Evolutionary conservation across 768 basidiomycete species (phyloP).

Genomic region (Exidia glandulosa): DNA sequence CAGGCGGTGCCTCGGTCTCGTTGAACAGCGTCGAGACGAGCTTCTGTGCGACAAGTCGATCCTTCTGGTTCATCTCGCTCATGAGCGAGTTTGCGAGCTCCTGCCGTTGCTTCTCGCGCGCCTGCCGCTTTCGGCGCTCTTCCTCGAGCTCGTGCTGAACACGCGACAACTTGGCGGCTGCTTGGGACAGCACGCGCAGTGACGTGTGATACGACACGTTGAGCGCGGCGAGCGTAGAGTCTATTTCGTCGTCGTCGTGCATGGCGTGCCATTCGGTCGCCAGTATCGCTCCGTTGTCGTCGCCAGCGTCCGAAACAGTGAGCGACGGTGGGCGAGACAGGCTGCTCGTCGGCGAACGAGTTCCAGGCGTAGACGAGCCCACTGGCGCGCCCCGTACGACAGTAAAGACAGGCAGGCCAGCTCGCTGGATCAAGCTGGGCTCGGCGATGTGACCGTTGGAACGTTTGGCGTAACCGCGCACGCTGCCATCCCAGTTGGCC

Average conservation of each 20-base stretch:
- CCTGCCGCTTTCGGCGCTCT: slow-evolving; percentile 35
- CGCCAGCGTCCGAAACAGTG: slow-evolving; percentile 21
- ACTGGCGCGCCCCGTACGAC: slow-evolving; percentile 24
- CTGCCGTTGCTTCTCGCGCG: slow-evolving; percentile 47
- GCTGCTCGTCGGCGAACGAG: slow-evolving; percentile 9
- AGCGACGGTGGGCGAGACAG: slow-evolving; percentile 25
- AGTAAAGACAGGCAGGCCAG: slow-evolving; percentile 30
- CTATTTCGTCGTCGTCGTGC: neutral
- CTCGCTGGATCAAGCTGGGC: slow-evolving; percentile 11
- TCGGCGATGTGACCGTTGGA: slow-evolving; percentile 12
- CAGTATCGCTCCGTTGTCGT: neutral
- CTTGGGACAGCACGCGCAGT: slow-evolving; percentile 58
- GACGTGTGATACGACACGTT: slow-evolving; percentile 46
- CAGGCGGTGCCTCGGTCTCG: slow-evolving; percentile 42
- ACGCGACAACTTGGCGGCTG: slow-evolving; percentile 46
- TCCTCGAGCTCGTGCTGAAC: slow-evolving; percentile 57
- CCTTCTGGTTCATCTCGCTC: slow-evolving; percentile 44
- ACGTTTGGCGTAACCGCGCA: slow-evolving; percentile 40
- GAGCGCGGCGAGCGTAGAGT: slow-evolving; percentile 1
- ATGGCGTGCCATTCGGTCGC: neutral
- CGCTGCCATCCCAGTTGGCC: slow-evolving; percentile 41
- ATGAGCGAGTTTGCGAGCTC: slow-evolving; percentile 44
- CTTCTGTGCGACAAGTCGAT: slow-evolving; percentile 55
- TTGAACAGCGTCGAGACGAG: slow-evolving; percentile 57
- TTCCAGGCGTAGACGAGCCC: neutral